Percentiles rank a stretch among this genome's conserved stretches.
These are phyloP conservation scores for Neurospora tetraspora DNA, from an alignment of 495 filamentous ascomycete species.

Conservation along the genomic window DNA sequence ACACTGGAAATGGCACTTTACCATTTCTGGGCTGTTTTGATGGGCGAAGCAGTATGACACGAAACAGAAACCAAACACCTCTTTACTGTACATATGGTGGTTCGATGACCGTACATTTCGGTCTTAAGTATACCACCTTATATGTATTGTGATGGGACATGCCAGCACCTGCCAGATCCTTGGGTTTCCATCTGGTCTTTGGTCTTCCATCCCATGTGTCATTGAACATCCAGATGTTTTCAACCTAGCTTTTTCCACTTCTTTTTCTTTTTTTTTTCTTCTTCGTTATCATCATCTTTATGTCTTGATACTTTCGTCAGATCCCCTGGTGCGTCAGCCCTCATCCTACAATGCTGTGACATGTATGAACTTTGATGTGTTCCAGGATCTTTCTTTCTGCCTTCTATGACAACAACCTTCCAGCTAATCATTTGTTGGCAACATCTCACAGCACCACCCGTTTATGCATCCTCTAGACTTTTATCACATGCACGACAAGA, in stretches of 20 bases:
- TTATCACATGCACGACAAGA: neutral
- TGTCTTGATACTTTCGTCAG: too few relatives aligned
- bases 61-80: neutral
- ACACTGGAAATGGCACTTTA: conserved; percentile 26
- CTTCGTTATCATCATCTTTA: too few relatives aligned
- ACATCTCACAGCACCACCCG: neutral
- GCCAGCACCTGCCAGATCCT: neutral
- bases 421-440: neutral
- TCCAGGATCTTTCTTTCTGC: neutral
- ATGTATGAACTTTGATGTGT: neutral
- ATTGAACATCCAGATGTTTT: too few relatives aligned
- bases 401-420: neutral
- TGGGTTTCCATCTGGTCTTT: neutral
- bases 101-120: neutral
- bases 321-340: too few relatives aligned
- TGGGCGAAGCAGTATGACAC: neutral
- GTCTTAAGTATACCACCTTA: neutral
- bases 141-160: neutral
- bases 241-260: too few relatives aligned
- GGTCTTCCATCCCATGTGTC: neutral
- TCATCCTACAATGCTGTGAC: too few relatives aligned
- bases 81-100: neutral
- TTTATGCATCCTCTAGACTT: neutral
- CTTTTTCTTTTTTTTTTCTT: too few relatives aligned
- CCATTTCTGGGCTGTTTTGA: neutral